Base-by-base conservation (phyloP, 1,139 yeast genomes). In the Nakaseomyces delphensis region DNA sequence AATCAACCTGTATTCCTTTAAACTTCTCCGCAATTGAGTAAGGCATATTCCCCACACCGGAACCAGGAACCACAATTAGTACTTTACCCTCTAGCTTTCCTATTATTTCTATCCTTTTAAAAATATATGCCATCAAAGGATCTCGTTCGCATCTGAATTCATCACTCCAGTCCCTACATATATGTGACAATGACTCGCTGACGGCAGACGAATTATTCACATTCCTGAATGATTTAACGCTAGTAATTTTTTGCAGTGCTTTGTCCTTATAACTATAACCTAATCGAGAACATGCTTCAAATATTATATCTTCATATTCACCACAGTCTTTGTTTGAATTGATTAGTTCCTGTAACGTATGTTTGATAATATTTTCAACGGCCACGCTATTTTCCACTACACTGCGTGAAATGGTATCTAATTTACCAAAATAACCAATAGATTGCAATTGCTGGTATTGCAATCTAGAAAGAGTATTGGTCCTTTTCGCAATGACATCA, bases 11-110 rank as follows among this genome's bases (percentile, higher is more conserved):
- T 68, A 2, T 49, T 2, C 44, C 14, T 10, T 60, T 56, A 20
- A 65, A 68, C 47, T 59, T 49, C 3, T 46, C 42, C 0, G 86
- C 73, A 19, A 83, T 51, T 48, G 77, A 81, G 56, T 79, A 79
- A 2, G 93, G 78, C 1, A 83, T 64, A 51, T 83, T 67, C 0
- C 94, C 93, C 35, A 81, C 65, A 0, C 95, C 95, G 1, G 87
- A 74, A 0, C 95, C 95, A 0, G 95, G 95, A 2, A 83, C 72
- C 3, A 84, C 59, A 0, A 83, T 69, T 16, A 73, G 57, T 0
- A 83, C 74, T 6, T 64, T 60, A 1, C 49, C 43, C 37, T 57
- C 44, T 10, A 48, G 41, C 3, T 62, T 60, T 0, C 47, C 44
- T 2, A 63, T 50, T 21, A 74, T 51, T 29, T 66, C 24, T 28